Conservation (phyloP, 169 alveolate species). For the Cryptosporidium bovis region DNA sequence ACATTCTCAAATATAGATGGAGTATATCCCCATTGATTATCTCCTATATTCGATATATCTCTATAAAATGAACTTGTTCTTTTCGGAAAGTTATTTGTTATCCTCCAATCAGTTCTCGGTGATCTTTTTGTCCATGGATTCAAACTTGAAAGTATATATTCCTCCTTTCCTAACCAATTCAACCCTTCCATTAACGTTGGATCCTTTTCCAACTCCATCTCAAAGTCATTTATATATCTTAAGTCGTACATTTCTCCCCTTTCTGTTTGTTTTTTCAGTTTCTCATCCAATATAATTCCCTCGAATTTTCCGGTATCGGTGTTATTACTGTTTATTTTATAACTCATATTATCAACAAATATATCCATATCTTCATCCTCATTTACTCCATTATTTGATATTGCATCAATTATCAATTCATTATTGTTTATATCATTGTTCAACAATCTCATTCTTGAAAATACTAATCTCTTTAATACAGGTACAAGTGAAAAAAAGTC, state of each 20-base stretch:
- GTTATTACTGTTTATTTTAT: background rate
- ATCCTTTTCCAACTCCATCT: constrained; percentile 44
- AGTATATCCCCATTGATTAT: constrained; percentile 66
- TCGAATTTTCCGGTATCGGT: background rate
- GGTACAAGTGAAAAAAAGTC: constrained; percentile 33
- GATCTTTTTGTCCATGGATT: constrained; percentile 44
- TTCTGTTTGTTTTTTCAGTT: background rate
- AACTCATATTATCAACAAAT: constrained; percentile 12
- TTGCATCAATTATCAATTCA: constrained; percentile 4
- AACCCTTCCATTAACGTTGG: constrained; percentile 31
- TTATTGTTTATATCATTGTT: background rate
- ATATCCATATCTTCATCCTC: constrained; percentile 36
- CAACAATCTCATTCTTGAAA: constrained; percentile 11
- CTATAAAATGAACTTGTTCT: constrained; percentile 25
- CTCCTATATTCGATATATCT: constrained; percentile 70
- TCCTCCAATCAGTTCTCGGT: constrained; percentile 71
- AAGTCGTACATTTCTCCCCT: constrained; percentile 48
- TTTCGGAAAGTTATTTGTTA: constrained; percentile 1
- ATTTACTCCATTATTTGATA: constrained; percentile 39
- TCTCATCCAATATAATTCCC: background rate
- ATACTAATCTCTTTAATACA: constrained; percentile 13
- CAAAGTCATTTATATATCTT: constrained; percentile 2
- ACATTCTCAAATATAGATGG: constrained; percentile 55
- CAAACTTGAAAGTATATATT: constrained; percentile 34
- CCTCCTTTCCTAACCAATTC: constrained; percentile 66